Conservation (phyloP, 148 eudicot genomes). For the Amaranthus palmeri region DNA sequence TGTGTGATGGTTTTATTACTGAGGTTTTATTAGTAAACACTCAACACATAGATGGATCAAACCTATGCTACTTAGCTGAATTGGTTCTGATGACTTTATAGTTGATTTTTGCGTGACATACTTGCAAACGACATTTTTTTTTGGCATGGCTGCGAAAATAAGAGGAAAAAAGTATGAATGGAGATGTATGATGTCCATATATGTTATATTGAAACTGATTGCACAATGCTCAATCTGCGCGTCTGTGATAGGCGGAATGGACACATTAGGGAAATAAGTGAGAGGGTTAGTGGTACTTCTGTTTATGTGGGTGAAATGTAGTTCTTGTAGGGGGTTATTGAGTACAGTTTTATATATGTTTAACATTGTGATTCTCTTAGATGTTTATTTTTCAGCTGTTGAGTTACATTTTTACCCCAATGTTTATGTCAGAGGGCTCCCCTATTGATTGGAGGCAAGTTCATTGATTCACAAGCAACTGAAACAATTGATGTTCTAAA, state of each 20-base stretch:
- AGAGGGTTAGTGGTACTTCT: no score
- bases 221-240: not conserved
- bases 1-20: no score
- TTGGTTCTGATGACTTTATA: no score
- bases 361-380: not conserved
- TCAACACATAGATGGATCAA: no score
- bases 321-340: not conserved
- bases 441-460: constrained; percentile 74
- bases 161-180: not conserved
- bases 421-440: constrained; percentile 68
- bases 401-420: constrained; percentile 2
- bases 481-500: constrained; percentile 74
- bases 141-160: no score
- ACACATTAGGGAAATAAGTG: no score
- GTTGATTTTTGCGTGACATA: no score
- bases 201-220: not conserved
- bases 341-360: not conserved
- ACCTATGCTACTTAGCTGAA: no score
- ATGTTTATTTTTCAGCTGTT: not conserved
- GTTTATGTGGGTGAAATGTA: no score
- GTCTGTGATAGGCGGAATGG: not conserved
- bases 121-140: no score
- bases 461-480: constrained; percentile 62
- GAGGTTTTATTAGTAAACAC: no score
- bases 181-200: not conserved